These are phyloP conservation scores for Aspergillus awamori DNA, from an alignment of 2,329 filamentous ascomycete species.

Conservation along the genomic window DNA sequence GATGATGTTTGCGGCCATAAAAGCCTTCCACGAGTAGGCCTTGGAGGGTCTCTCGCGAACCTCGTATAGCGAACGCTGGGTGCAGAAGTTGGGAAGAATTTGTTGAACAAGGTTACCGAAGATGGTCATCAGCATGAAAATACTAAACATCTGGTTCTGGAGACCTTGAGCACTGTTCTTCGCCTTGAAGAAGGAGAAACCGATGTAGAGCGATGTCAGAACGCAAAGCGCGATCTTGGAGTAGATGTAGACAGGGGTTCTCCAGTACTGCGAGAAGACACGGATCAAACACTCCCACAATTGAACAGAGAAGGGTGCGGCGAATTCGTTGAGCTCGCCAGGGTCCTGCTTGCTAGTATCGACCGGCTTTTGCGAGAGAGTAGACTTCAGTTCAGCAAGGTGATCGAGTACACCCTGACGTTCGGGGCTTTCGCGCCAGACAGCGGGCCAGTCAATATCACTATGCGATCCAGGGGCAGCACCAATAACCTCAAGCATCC, in stretches of 20 bases:
- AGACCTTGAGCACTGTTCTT: conserved; percentile 76
- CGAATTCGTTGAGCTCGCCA: conserved; percentile 73
- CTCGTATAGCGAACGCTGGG: conserved; percentile 62
- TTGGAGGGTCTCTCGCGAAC: conserved; percentile 66
- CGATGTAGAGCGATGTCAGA: conserved; percentile 73
- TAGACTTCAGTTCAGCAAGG: conserved; percentile 56
- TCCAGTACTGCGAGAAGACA: conserved; percentile 91
- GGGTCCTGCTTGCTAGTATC: conserved; percentile 47
- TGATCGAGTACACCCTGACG: conserved; percentile 58
- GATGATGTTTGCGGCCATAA: conserved; percentile 70
- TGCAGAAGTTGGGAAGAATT: conserved; percentile 63
- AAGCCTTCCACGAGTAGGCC: conserved; percentile 73
- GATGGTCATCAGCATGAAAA: conserved; percentile 83
- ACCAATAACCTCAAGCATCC: conserved; percentile 65
- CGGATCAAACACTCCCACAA: conserved; percentile 68
- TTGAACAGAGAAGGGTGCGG: conserved; percentile 71
- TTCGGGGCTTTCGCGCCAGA: conserved; percentile 64
- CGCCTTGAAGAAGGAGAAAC: conserved; percentile 78
- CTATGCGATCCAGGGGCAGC: conserved; percentile 66
- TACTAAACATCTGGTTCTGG: conserved; percentile 87
- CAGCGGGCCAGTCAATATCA: conserved; percentile 66
- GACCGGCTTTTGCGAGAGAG: conserved; percentile 44
- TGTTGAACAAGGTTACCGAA: conserved; percentile 64
- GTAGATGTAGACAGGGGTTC: conserved; percentile 85
- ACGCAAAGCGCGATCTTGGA: conserved; percentile 72